Evolutionary conservation across 768 basidiomycete species (phyloP), one percentile per base, ranked within the genome.

Genomic region (Hygrophorus russula): DNA sequence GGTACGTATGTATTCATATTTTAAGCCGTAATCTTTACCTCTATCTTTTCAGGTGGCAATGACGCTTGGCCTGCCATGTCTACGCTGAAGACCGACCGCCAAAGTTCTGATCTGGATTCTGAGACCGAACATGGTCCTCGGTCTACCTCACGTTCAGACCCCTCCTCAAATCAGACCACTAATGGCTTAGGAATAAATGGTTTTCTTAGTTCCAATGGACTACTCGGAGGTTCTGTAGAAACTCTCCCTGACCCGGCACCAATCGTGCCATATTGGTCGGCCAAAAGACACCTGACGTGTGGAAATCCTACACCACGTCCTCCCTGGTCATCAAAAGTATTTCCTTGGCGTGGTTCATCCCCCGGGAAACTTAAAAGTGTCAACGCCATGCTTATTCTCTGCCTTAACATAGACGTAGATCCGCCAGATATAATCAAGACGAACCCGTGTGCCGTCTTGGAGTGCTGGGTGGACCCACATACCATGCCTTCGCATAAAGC

Each of bases 351-450:
- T 41, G 78, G 80, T 35, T 71, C 79, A 9, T 70, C 82, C 0
- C 82, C 84, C 2, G 82, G 82, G 47, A 89, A 92, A 58, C 76
- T 94, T 42, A 94, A 94, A 62, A 97, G 92, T 1, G 79, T 83
- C 13, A 82, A 89, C 29, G 94, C 90, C 2, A 83, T 82, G 1
- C 70, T 94, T 4, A 84, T 94, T 7, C 67, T 98, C 43, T 99
- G 96, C 56, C 71, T 99, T 14, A 97, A 98, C 63, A 90, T 98
- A 58, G 93, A 94, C 44, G 88, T 96, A 36, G 94, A 98, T 56
- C 96, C 96, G 13, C 96, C 96, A 48, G 96, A 99, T 56, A 70
- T 97, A 41, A 82, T 98, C 64, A 99, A 98, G 69, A 97, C 94
- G 5, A 84, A 85, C 49, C 96, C 96, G 0, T 97, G 92, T 52